Base-by-base conservation (phyloP, 2,329 filamentous ascomycete species). In the Colletotrichum magnum region DNA sequence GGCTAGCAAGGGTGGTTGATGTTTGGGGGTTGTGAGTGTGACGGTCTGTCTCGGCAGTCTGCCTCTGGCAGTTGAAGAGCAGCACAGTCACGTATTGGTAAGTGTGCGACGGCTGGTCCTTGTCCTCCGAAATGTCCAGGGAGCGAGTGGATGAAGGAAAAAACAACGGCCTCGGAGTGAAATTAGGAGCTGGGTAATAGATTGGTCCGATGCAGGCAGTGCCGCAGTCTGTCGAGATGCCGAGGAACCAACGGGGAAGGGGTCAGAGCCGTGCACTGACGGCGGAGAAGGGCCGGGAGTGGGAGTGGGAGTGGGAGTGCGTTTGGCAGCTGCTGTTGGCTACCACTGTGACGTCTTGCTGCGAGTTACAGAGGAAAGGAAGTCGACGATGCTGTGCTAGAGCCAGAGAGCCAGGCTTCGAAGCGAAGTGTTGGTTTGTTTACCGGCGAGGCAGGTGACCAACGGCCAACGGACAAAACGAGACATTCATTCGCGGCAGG, bases 21-120 rank as follows among this genome's bases (percentile, higher is more conserved):
- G 45, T 45, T 41, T 51, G 45, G 36, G 58, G 39, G 58, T n/a
- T 54, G 48, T 36, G 51, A 50, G 28, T 54, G 48, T 36, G 51
- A 50, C 41, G 21, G 41, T 53, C 45, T 26, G 61, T 56, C 54
- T 59, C 41, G 61, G 61, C 43, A 45, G 43, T 56, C 24, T 54
- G 18, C 48, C 28, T 61, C 48, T 32, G 43, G 56, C 43, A 26
- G 54, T 50, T 58, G 32, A 26, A 54, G 32, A 21, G n/a, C 6
- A 54, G 53, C 39, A 47, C 53, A 58, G 36, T 53, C 48, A 52
- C n/a, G 16, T 28, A 45, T 52, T 64, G 21, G 36, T 50, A 41
- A 50, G 47, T 36, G 18, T 6, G 51, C 50, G 32, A 62, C n/a
- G 48, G n/a, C 26, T 21, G 36, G 45, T 64, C 36, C 26, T 48